Evolutionary conservation across 306 rosid genomes (phyloP), one percentile per base, ranked within the genome.

Genomic region (Medicago arabica): DNA sequence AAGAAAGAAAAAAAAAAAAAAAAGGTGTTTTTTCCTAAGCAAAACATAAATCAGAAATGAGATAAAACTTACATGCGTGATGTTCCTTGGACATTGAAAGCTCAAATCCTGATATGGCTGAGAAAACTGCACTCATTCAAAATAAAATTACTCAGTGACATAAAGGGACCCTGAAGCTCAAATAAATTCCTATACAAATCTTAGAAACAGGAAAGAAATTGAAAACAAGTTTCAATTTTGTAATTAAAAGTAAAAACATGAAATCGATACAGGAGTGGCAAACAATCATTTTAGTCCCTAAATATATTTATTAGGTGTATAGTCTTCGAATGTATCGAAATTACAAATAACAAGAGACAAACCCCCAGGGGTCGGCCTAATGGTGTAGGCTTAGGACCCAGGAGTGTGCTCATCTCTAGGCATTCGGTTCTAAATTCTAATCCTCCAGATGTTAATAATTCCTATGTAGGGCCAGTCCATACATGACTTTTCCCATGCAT

Each of bases 61-160:
- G 53, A 28, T 57, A 44, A 72, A 79, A 84, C 93, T 84, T 85
- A 95, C 99, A 92, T 44, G 73, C 67, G 73, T 95, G 97, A 58
- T 88, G 93, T 85, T 89, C 89, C 69, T 82, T 84, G 53, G 92
- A 81, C 90, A 92, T 79, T 44, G 97, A 89, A 90, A 88, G 86
- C 87, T 95, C 99, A 17, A 92, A 85, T 16, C 97, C 99, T n/a
- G 99, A 95, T 79, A 95, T 89, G 25, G 99, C 99, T 23, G 99
- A 95, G 82, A 95, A 85, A 65, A 95, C 99, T 95, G 93, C 86
- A 88, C 7, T 34, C 57, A 75, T 67, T 70, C 67, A 88, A 82
- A 46, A 62, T 18, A 70, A 62, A 62, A 39, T 40, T 67, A 83
- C 23, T 36, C 36, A 75, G 75, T 71, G 17, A 69, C 76, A 25